A percentile compares a stretch with the other conserved stretches of the same genome.
Conservation (phyloP, 371 early-diverging fungal genomes). For the Scutellospora calospora region DNA sequence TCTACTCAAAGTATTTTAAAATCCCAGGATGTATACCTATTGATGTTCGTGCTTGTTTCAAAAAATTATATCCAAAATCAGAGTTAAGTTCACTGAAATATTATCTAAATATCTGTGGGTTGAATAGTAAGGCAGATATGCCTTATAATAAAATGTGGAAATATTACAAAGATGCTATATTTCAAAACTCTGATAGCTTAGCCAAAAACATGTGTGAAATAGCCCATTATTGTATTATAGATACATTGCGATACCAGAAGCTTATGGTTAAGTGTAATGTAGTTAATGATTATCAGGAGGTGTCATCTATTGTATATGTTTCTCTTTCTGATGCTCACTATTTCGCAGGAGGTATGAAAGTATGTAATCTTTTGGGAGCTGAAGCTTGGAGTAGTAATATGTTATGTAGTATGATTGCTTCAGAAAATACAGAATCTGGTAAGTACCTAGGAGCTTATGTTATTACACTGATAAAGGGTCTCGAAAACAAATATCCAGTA, state of each 20-base stretch:
- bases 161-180: not conserved
- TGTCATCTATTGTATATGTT: no score
- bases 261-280: constrained; percentile 11
- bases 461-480: constrained; percentile 29
- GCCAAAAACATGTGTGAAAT: no score
- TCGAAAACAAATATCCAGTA: constrained; percentile 16
- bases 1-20: not conserved
- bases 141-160: not conserved
- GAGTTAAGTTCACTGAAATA: not conserved
- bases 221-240: no score
- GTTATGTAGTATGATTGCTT: constrained; percentile 15
- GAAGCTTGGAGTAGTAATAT: no score
- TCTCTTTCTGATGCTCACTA: not conserved
- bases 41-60: not conserved
- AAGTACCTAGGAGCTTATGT: constrained; percentile 31
- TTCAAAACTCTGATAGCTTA: no score
- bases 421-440: constrained; percentile 18
- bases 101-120: not conserved
- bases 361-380: no score
- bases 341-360: no score
- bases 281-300: constrained; percentile 26
- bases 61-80: not conserved
- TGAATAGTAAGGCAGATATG: not conserved
- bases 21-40: not conserved
- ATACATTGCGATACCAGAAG: no score